Evolutionary conservation across 371 early-diverging fungal species (phyloP).

Genomic region (Rhizopus arrhizus): DNA sequence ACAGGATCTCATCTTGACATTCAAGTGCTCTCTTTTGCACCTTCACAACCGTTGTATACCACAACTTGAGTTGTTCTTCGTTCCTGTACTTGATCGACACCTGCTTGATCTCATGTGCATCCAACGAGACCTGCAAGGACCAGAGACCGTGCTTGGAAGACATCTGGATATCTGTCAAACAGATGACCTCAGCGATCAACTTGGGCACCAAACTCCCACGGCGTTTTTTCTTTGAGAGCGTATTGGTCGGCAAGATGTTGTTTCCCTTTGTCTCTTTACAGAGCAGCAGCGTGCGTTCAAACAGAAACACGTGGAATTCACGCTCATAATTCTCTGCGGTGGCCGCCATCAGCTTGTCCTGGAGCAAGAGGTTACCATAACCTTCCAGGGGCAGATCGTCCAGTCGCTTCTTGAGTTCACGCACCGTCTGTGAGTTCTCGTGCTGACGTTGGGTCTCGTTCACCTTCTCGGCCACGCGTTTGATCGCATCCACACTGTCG

Average conservation of each 20-base stretch:
- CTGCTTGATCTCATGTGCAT: slow-evolving; percentile 73
- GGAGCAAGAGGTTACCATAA: slow-evolving; percentile 82
- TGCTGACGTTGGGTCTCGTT: slow-evolving; percentile 91
- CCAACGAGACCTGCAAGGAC: slow-evolving; percentile 74
- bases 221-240: slow-evolving; percentile 49
- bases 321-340: slow-evolving; percentile 62
- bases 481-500: slow-evolving; percentile 78
- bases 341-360: slow-evolving; percentile 80
- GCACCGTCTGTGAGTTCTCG: slow-evolving; percentile 79
- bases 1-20: slow-evolving; percentile 25
- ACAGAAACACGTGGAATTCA: slow-evolving; percentile 81
- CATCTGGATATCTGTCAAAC: slow-evolving; percentile 6
- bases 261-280: slow-evolving; percentile 59
- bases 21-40: slow-evolving; percentile 30
- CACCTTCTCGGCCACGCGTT: slow-evolving; percentile 85
- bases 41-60: slow-evolving; percentile 76
- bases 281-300: slow-evolving; percentile 86
- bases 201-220: slow-evolving; percentile 70
- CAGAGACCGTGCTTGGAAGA: slow-evolving; percentile 37
- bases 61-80: slow-evolving; percentile 87
- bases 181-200: slow-evolving; percentile 29
- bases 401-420: slow-evolving; percentile 78
- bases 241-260: slow-evolving; percentile 48
- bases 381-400: slow-evolving; percentile 39
- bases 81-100: slow-evolving; percentile 85